These are phyloP conservation scores for Nakaseomyces kungkrabaensis DNA, from an alignment of 1,139 yeast species.

Conservation along the genomic window DNA sequence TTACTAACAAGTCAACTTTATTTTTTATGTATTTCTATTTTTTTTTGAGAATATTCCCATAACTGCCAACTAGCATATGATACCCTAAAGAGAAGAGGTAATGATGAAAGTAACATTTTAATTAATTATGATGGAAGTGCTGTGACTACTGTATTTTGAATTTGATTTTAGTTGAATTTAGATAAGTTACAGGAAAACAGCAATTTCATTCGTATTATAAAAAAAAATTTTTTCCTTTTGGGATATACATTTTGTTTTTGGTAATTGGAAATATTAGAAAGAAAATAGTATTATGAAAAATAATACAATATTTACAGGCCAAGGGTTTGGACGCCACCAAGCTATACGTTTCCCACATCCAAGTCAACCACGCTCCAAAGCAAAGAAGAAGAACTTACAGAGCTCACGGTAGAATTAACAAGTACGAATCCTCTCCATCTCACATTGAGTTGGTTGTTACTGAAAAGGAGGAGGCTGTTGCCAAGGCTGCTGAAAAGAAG, in stretches of 20 bases:
- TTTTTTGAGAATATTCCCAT: neutral
- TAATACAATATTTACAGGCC: conserved; percentile 34
- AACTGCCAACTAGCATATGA: neutral
- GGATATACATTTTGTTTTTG: no score
- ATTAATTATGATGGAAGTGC: no score
- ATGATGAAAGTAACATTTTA: neutral
- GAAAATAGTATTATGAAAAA: neutral
- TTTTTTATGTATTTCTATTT: neutral
- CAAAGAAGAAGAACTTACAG: conserved; percentile 99
- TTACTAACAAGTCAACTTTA: neutral
- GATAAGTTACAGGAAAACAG: no score
- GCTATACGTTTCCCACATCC: conserved; percentile 94
- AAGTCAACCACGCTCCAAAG: conserved; percentile 99
- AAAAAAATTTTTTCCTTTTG: no score
- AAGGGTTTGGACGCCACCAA: conserved; percentile 95
- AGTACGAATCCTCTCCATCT: conserved; percentile 96
- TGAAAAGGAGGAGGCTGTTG: conserved; percentile 90
- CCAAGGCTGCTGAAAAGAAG: conserved; percentile 83
- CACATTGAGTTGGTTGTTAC: conserved; percentile 97
- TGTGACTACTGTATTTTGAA: no score
- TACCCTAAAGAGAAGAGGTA: neutral
- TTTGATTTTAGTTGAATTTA: no score
- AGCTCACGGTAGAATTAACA: conserved; percentile 99
- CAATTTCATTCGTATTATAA: no score
- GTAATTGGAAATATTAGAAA: neutral